Evolutionary conservation across 2,329 filamentous ascomycete genomes (phyloP), one percentile per base, ranked within the genome.

Genomic region (Emergomyces africanus): DNA sequence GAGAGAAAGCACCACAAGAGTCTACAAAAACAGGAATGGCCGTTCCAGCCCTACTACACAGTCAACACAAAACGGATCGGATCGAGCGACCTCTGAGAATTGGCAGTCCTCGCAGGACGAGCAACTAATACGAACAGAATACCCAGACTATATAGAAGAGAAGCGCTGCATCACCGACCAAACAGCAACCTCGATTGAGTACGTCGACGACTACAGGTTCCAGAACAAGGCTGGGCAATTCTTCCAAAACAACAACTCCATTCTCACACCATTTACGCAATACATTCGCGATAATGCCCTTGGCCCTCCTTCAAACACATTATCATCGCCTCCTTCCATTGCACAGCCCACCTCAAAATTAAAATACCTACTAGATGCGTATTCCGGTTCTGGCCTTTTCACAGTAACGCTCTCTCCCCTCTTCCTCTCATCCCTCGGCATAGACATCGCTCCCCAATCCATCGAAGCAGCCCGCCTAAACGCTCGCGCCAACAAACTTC

Each of bases 181-280:
- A 71, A 95, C 92, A 64, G 87, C 82, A 64, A 88, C 81, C 56
- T 86, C 88, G 3, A 91, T 88, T 35, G 94, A 99, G 73, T 96
- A 95, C 74, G 83, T 99, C 63, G 89, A 87, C 69, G 77, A 84
- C 72, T 94, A 87, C 77, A 78, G 85, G 69, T 96, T 99, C 76
- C 86, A 86, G 71, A 97, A 95, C 76, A 89, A 88, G 2, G 94
- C 94, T 12, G 91, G 91, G 61, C 85, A 89, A 57, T 99, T 99
- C 78, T 99, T 99, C 82, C 94, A 99, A 71, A 99, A 99, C 80
- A 99, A 99, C 81, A 97, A 97, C 79, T 95, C 90, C 59, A 97
- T 99, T 74, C 85, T 99, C 28, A 84, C 89, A 35, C 76, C 78
- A 18, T 95, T 97, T 74, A 95, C 90, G 15, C 81, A 84, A 64